Base-by-base conservation (phyloP, 306 rosid species). In the Prunus padus region DNA sequence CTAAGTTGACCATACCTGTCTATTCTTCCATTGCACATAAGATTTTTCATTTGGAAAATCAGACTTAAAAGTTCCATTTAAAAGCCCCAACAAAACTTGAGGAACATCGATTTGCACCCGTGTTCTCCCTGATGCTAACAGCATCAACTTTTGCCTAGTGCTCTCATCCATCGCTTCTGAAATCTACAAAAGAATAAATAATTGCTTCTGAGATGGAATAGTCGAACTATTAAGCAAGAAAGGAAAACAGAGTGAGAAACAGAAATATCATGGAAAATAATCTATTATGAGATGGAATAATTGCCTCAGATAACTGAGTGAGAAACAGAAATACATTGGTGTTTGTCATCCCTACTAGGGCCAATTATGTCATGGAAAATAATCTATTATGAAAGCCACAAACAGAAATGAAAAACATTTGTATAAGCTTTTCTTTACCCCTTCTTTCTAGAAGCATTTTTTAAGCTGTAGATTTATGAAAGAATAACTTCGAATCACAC, bases 91-190 rank as follows among this genome's bases (percentile, higher is more conserved):
- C 16, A 83, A 76, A 33, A 87, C 75, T 77, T 87, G 88, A 76
- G 88, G 85, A 75, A 82, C 64, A 77, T 82, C 83, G 59, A 72
- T 75, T 65, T 78, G 76, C 64, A 71, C 84, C 65, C 67, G 63
- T 10, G 72, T 75, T 82, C 80, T 80, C 73, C 85, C 82, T 20
- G 76, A 78, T 2, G 82, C 72, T 64, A 85, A 75, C 65, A 77
- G 82, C 79, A 74, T 82, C 77, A 87, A 69, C 75, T 82, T 78
- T 65, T 77, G 82, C 67, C 88, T 80, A 57, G 82, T 78, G 72
- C 87, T 80, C 71, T 79, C 76, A 85, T 87, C 91, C 84, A 75
- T 72, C 50, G 74, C 77, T 72, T 79, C 88, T 77, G 91, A 82
- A 68, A 87, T 87, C 91, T 87, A 84, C 57, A 55, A 72, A 81